phyloP scores from a whole-genome alignment of 2,329 filamentous ascomycete genomes.

The Aspergillus sojae region DNA sequence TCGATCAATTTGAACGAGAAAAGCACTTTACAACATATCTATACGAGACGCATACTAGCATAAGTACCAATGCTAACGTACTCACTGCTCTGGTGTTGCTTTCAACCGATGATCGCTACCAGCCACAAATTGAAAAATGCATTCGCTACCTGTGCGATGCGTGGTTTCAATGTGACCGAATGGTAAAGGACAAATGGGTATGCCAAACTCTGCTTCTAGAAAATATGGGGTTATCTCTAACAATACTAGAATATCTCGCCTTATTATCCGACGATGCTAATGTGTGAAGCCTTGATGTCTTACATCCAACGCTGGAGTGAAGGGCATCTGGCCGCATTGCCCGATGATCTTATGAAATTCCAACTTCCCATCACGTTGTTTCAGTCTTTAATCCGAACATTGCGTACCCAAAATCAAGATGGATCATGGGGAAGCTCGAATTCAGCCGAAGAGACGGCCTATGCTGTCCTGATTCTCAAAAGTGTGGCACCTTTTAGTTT shows the following conservation, averaged over 20 bases:
- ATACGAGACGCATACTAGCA: background rate
- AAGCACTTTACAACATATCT: background rate
- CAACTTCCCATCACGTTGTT: background rate
- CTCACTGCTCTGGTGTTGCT: background rate
- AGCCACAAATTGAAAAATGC: slow-evolving; percentile 6
- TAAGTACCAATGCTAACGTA: slow-evolving; percentile 9
- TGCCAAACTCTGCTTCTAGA: no score
- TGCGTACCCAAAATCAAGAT: slow-evolving; percentile 1
- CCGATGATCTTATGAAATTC: background rate
- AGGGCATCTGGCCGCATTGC: background rate
- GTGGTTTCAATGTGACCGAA: background rate
- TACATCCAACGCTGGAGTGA: background rate
- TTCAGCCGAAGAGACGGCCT: slow-evolving; percentile 1
- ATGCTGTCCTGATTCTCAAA: background rate
- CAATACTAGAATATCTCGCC: slow-evolving; percentile 2
- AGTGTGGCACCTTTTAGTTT: background rate
- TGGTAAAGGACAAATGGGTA: slow-evolving; percentile 12
- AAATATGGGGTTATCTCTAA: background rate
- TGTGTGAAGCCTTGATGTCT: background rate
- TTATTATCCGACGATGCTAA: background rate
- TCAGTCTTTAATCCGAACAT: background rate
- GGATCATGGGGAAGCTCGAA: slow-evolving; percentile 1
- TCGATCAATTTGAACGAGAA: background rate
- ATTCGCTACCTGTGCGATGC: background rate
- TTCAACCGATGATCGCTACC: background rate